These are phyloP conservation scores for Sanghuangporus sanghuang DNA, from an alignment of 1,284 basidiomycete species.

Conservation along the genomic window DNA sequence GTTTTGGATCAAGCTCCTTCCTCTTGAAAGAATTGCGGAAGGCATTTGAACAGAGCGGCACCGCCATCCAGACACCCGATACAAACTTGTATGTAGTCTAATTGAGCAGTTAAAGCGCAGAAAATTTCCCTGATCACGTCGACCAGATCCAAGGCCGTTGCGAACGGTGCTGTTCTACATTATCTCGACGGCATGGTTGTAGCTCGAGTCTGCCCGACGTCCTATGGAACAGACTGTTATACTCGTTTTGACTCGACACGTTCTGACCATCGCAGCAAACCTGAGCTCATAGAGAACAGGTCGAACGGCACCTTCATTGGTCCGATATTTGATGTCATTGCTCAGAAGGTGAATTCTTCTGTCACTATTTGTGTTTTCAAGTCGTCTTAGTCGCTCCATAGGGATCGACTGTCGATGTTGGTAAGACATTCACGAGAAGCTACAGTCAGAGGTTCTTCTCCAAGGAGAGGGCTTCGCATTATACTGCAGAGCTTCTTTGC, in stretches of 20 bases:
- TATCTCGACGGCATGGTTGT: not conserved
- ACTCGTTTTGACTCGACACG: not conserved
- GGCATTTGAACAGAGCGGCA: slow-evolving; percentile 44
- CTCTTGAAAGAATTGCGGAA: slow-evolving; percentile 68
- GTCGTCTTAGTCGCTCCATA: not conserved
- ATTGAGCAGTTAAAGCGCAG: not conserved
- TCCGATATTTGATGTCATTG: not conserved
- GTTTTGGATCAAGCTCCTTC: slow-evolving; percentile 75
- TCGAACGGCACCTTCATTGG: not conserved
- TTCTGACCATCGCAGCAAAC: slow-evolving; percentile 3
- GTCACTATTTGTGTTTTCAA: too few relatives aligned
- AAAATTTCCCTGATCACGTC: not conserved
- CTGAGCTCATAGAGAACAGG: not conserved
- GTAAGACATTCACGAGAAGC: not conserved
- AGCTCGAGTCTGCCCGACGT: not conserved
- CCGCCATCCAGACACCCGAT: slow-evolving; percentile 66
- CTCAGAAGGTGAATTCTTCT: not conserved
- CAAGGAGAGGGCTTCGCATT: not conserved
- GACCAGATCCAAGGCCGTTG: slow-evolving; percentile 9
- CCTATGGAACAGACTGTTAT: not conserved
- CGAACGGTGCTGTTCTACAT: slow-evolving; percentile 5
- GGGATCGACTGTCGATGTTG: not conserved
- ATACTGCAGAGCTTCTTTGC: not conserved
- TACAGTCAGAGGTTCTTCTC: not conserved
- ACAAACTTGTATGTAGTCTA: slow-evolving; percentile 55